phyloP scores from a whole-genome alignment of 2,329 filamentous ascomycete species.

The Chlorencoelia australis region DNA sequence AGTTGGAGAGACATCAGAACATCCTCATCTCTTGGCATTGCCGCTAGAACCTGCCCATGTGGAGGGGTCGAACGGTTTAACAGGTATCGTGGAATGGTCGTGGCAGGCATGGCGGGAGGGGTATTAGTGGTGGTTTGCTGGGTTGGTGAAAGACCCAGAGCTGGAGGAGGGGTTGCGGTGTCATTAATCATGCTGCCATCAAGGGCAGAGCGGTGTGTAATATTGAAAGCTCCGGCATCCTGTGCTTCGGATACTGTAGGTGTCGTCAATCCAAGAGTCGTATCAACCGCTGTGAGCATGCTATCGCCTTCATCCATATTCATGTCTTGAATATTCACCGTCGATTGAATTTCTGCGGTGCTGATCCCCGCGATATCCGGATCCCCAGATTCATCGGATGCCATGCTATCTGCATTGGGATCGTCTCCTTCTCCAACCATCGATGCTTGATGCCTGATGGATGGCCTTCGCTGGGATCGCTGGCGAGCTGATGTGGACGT shows the following conservation, averaged over 20 bases:
- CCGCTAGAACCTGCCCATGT: conserved; percentile 66
- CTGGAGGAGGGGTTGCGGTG: conserved; percentile 53
- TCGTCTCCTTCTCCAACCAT: conserved; percentile 82
- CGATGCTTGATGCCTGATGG: conserved; percentile 82
- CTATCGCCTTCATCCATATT: conserved; percentile 66
- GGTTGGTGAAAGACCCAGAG: conserved; percentile 62
- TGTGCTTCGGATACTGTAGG: conserved; percentile 74
- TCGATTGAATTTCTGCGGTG: conserved; percentile 67
- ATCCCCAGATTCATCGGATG: conserved; percentile 67
- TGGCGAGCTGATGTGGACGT: conserved; percentile 41
- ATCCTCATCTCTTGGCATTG: conserved; percentile 94
- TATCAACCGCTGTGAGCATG: conserved; percentile 61
- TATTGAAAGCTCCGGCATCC: conserved; percentile 85
- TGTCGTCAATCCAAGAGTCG: conserved; percentile 64
- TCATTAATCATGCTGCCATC: conserved; percentile 76
- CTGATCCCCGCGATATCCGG: conserved; percentile 64
- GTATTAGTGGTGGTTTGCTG: conserved; percentile 50
- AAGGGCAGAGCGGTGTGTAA: conserved; percentile 73
- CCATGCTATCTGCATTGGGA: conserved; percentile 70
- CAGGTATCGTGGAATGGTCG: conserved; percentile 69
- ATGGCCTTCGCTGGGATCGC: conserved; percentile 61
- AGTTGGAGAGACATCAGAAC: conserved; percentile 97
- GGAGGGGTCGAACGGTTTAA: conserved; percentile 59
- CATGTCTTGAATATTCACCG: conserved; percentile 78
- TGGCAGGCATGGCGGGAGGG: conserved; percentile 65